Evolutionary conservation across 352 stramenopile species (phyloP).

Genomic region (Pilasporangium apinafurcum): DNA sequence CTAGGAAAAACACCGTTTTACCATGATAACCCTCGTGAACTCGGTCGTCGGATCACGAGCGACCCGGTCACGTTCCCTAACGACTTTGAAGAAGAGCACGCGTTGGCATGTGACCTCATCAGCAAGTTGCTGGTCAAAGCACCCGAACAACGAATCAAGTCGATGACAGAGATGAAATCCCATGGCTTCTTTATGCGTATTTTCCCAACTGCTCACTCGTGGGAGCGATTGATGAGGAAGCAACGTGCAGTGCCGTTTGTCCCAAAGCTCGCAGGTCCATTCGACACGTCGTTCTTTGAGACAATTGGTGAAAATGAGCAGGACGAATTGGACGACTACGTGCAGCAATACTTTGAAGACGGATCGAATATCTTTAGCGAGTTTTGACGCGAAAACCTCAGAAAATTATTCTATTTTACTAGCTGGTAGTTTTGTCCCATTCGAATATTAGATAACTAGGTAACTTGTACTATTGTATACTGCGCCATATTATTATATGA

Average conservation of each 20-base stretch:
- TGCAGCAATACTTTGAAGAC: slow-evolving; percentile 61
- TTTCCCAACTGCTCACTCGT: slow-evolving; percentile 27
- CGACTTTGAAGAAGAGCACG: slow-evolving; percentile 52
- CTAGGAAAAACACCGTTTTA: slow-evolving; percentile 85
- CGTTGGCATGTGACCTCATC: slow-evolving; percentile 50
- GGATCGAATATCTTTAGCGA: slow-evolving; percentile 59
- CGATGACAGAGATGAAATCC: slow-evolving; percentile 44
- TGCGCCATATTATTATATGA: too few species aligned
- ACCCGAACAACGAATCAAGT: slow-evolving; percentile 24
- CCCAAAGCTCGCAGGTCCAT: slow-evolving; percentile 49
- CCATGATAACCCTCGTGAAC: slow-evolving; percentile 69
- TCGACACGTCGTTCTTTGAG: slow-evolving; percentile 71
- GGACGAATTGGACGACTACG: slow-evolving; percentile 40
- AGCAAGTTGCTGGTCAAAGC: slow-evolving; percentile 49
- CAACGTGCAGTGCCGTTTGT: slow-evolving; percentile 48
- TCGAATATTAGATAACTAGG: too few species aligned
- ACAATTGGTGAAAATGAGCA: slow-evolving; percentile 43
- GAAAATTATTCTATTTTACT: too few species aligned
- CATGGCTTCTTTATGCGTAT: slow-evolving; percentile 49
- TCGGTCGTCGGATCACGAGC: slow-evolving; percentile 67
- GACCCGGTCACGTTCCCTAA: slow-evolving; percentile 62
- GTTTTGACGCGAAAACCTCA: slow-evolving; percentile 27
- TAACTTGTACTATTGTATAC: too few species aligned
- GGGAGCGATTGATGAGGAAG: slow-evolving; percentile 32
- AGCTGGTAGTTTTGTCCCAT: too few species aligned